Evolutionary conservation across 2,329 filamentous ascomycete species (phyloP).

Genomic region (Colletotrichum theobromicola): DNA sequence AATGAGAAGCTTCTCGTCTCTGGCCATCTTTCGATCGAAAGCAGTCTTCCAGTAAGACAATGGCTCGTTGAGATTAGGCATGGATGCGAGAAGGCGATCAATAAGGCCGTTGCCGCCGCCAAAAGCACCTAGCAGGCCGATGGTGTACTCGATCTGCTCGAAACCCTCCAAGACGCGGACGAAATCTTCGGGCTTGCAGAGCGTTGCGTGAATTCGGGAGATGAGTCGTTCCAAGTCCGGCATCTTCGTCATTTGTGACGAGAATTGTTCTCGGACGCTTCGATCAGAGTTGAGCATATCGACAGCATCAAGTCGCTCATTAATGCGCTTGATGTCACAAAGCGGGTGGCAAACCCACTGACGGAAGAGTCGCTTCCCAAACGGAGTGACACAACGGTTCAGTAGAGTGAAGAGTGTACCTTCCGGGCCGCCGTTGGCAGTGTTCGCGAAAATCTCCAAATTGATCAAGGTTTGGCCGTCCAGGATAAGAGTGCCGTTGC

Average conservation of each 20-base stretch:
- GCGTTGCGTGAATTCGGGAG: constrained; percentile 89
- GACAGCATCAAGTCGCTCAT: constrained; percentile 91
- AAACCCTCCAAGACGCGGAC: constrained; percentile 93
- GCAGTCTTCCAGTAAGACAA: constrained; percentile 89
- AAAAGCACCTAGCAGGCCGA: constrained; percentile 77
- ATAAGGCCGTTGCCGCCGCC: constrained; percentile 83
- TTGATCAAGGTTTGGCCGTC: constrained; percentile 98
- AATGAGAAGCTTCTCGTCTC: constrained; percentile 80
- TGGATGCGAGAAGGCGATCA: constrained; percentile 79
- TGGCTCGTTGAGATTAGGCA: constrained; percentile 81
- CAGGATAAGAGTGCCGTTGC: constrained; percentile 88
- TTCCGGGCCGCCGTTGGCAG: constrained; percentile 81
- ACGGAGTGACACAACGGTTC: constrained; percentile 94
- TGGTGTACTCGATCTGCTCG: constrained; percentile 96
- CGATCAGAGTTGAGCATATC: constrained; percentile 88
- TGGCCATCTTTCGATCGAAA: constrained; percentile 83
- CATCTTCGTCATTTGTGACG: constrained; percentile 85
- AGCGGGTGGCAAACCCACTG: constrained; percentile 98
- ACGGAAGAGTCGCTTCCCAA: constrained; percentile 93
- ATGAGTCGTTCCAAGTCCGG: constrained; percentile 94
- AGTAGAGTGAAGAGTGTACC: constrained; percentile 90
- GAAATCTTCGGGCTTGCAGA: constrained; percentile 92
- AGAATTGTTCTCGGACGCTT: constrained; percentile 83
- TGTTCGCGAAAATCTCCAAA: constrained; percentile 95
- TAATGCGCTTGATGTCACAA: constrained; percentile 85